Base-by-base conservation (phyloP, 2,329 filamentous ascomycete genomes). In the Karstenula rhodostoma region DNA sequence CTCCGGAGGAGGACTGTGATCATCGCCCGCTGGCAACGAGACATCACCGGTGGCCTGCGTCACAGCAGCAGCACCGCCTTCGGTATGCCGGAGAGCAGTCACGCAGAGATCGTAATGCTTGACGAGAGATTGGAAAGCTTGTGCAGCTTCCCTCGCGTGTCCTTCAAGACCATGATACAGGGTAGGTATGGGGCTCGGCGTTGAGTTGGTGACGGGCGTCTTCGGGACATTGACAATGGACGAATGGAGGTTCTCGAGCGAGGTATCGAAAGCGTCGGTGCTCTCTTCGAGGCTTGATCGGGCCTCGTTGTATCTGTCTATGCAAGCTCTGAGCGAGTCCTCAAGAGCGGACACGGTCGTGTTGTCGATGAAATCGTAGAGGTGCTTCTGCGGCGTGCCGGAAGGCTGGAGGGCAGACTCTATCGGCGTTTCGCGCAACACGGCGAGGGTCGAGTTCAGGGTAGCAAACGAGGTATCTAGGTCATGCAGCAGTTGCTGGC, bases 81-180 rank as follows among this genome's bases (percentile, higher is more conserved):
- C 93, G 3, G 94, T 97, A 53, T 94, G 93, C 61, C 93, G 91
- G 46, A 97, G 90, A 0, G 94, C 94, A 0, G 90, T 94, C 15
- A 96, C 92, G 76, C 94, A 97, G 65, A 96, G 87, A 76, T 98
- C 94, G 74, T 97, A 97, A 78, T 98, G 94, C 27, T 86, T 87
- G 8, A 93, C 93, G 4, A 98, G 82, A 0, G 90, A 93, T 58
- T 92, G 87, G 1, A 98, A 86, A 5, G 93, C 85, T 59, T 89
- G 85, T 5, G 94, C 94, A 88, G 96, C 94, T 69, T 89, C 88
- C 63, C 91, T 89, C 0, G 94, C 94, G 67, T 94, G 89, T 15
- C 83, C 83, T 65, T 94, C 88, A 37, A 96, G 84, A 2, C 77
- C 73, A 55, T 79, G 79, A 64, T 85, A 84, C 42, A 84, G 73